A percentile compares a stretch with the other conserved stretches of the same genome.
phyloP scores from a whole-genome alignment of 2,329 filamentous ascomycete species.

The Neofusicoccum cordaticola region DNA sequence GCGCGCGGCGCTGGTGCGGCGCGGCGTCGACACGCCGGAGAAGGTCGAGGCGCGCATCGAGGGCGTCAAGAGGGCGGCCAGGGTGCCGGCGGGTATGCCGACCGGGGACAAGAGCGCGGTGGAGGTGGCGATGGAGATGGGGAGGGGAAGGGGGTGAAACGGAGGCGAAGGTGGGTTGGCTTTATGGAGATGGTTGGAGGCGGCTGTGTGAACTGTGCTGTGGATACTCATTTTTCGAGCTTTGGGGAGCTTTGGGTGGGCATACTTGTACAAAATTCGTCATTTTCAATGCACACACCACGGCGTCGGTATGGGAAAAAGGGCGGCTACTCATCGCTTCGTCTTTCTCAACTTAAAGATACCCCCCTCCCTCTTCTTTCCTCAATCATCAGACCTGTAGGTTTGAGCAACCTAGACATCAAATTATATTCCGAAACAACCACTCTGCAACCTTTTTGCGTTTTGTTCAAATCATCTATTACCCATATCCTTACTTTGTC shows the following conservation, averaged over 20 bases:
- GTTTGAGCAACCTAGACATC: no score
- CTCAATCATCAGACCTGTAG: no score
- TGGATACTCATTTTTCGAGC: no score
- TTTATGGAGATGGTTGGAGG: neutral
- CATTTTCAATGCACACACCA: no score
- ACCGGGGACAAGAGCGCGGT: neutral
- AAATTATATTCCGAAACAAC: no score
- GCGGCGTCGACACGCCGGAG: neutral
- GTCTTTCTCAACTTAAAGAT: neutral
- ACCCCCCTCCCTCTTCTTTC: neutral
- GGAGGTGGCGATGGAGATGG: neutral
- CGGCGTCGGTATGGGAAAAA: no score
- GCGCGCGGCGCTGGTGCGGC: neutral
- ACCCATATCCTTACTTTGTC: neutral
- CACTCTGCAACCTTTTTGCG: no score
- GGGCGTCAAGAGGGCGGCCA: neutral
- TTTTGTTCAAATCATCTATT: neutral
- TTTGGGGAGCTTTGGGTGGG: no score
- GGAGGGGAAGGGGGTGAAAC: neutral
- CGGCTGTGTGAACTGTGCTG: no score
- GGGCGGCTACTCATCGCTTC: neutral
- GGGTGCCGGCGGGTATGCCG: neutral
- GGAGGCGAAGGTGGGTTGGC: no score
- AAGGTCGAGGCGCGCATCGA: neutral
- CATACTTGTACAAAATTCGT: no score